Percentiles rank a stretch among this genome's conserved stretches.
Evolutionary conservation across 2,329 filamentous ascomycete species (phyloP).

Genomic region (Penicillium hesseltinei): DNA sequence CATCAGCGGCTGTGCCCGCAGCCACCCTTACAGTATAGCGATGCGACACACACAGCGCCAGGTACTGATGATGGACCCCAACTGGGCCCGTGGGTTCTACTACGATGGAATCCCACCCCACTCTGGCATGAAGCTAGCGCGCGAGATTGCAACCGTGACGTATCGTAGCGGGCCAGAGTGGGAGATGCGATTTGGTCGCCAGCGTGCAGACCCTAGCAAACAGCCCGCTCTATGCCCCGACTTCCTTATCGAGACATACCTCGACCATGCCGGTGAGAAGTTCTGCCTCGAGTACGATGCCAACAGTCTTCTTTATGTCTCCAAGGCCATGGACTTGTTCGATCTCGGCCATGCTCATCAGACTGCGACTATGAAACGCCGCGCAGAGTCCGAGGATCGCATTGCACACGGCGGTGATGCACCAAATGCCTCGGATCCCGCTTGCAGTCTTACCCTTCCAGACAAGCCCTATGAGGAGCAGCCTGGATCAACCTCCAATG

Average conservation of each 20-base stretch:
- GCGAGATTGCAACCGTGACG: constrained; percentile 96
- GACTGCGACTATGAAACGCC: constrained; percentile 58
- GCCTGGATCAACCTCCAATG: constrained; percentile 51
- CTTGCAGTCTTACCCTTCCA: constrained; percentile 80
- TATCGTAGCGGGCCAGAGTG: constrained; percentile 96
- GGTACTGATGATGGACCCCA: constrained; percentile 98
- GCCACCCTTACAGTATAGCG: constrained; percentile 95
- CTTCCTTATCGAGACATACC: constrained; percentile 95
- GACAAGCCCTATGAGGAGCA: constrained; percentile 85
- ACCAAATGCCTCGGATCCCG: constrained; percentile 42
- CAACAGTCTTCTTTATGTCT: constrained; percentile 93
- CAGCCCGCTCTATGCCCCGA: constrained; percentile 94
- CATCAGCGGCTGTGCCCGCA: constrained; percentile 89
- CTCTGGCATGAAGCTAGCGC: constrained; percentile 94
- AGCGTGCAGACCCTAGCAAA: constrained; percentile 79
- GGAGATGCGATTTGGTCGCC: constrained; percentile 89
- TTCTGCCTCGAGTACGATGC: constrained; percentile 96
- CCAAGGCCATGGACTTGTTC: constrained; percentile 98
- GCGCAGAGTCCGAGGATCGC: constrained; percentile 59
- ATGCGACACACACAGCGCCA: constrained; percentile 98
- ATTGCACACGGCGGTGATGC: constrained; percentile 51
- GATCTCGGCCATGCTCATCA: constrained; percentile 77
- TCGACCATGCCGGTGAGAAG: constrained; percentile 97
- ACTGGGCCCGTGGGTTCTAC: constrained; percentile 95
- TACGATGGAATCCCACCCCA: constrained; percentile 86